A percentile compares a stretch with the other conserved stretches of the same genome.
These are phyloP conservation scores for Ampelomyces quisqualis DNA, from an alignment of 2,329 filamentous ascomycete species.

Conservation along the genomic window DNA sequence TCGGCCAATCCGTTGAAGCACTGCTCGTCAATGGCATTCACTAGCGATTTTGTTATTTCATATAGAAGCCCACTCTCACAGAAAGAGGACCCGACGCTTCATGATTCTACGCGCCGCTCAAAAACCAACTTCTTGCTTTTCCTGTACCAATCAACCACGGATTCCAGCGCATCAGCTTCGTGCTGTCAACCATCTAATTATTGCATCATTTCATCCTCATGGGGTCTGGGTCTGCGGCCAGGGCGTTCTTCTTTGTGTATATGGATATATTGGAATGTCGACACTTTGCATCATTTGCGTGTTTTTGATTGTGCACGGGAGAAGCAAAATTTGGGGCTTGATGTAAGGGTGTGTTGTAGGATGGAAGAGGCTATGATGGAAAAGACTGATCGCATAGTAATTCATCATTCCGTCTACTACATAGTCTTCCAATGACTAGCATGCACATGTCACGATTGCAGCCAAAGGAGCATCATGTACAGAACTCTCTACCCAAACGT, in stretches of 20 bases:
- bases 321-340: constrained; percentile 2
- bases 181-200: constrained; percentile 2
- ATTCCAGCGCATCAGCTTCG: neutral
- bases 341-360: neutral
- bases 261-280: constrained; percentile 2
- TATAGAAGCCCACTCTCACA: neutral
- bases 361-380: neutral
- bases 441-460: too few relatives aligned
- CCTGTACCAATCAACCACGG: constrained; percentile 6
- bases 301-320: constrained; percentile 1
- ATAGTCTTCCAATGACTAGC: too few relatives aligned
- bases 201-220: constrained; percentile 5
- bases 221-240: neutral
- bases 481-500: too few relatives aligned
- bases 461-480: too few relatives aligned
- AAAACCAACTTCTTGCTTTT: constrained; percentile 12
- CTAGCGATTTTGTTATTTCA: constrained; percentile 9
- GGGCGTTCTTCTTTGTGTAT: neutral
- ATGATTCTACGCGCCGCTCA: constrained; percentile 19
- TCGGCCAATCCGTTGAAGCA: constrained; percentile 51
- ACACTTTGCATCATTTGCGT: neutral
- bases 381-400: constrained; percentile 5
- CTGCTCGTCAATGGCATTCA: constrained; percentile 25
- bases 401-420: too few relatives aligned
- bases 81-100: constrained; percentile 10